Evolutionary conservation across 1,139 yeast genomes (phyloP).

Genomic region (Sugiyamaella novakii): DNA sequence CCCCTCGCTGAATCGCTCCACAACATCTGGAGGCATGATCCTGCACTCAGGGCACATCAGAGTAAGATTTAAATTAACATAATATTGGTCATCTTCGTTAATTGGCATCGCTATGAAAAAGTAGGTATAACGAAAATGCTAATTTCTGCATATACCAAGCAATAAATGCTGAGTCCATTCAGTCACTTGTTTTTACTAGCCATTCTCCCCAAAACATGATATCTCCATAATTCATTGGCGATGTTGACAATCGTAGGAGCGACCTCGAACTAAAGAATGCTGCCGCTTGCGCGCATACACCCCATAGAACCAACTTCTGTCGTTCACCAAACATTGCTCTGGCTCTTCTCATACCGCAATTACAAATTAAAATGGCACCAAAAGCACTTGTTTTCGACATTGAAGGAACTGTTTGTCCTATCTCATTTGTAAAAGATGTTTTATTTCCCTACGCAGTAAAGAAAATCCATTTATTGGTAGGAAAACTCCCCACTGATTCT

Average conservation of each 20-base stretch:
- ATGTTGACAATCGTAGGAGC: too few relatives aligned
- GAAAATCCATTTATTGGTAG: constrained; percentile 31
- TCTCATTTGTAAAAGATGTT: constrained; percentile 76
- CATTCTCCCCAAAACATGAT: too few relatives aligned
- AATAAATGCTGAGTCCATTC: too few relatives aligned
- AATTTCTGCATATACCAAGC: too few relatives aligned
- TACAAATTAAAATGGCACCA: not conserved
- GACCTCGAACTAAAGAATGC: too few relatives aligned
- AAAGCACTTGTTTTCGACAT: constrained; percentile 62
- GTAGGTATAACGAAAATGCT: too few relatives aligned
- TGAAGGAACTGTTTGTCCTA: constrained; percentile 93
- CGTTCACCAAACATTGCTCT: too few relatives aligned
- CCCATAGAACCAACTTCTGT: too few relatives aligned
- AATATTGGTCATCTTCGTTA: constrained; percentile 32
- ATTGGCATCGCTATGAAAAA: constrained; percentile 23
- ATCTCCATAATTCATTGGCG: too few relatives aligned
- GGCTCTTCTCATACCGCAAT: too few relatives aligned
- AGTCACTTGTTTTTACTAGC: too few relatives aligned
- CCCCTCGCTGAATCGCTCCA: constrained; percentile 95
- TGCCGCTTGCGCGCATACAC: too few relatives aligned
- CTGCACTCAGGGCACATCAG: constrained; percentile 95
- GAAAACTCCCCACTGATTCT: constrained; percentile 9
- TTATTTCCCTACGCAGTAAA: constrained; percentile 50
- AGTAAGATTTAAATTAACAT: constrained; percentile 72
- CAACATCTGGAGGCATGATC: constrained; percentile 91